A percentile compares a stretch with the other conserved stretches of the same genome.
Conservation (phyloP, 2,329 filamentous ascomycete genomes). For the Neopestalotiopsis rosae region DNA sequence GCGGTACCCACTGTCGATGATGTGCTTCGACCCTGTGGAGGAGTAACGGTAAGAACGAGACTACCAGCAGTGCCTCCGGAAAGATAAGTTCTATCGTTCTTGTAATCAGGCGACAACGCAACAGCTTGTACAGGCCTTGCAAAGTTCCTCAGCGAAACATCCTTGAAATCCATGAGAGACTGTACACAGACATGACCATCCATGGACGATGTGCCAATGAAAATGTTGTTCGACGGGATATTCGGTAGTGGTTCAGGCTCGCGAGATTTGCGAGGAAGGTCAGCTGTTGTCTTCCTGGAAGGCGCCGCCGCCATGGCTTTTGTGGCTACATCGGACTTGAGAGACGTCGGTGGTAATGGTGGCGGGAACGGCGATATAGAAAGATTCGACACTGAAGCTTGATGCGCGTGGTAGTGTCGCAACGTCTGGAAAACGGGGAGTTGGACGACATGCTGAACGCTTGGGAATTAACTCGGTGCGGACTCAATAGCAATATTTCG, state of each 20-base stretch:
- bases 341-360: constrained; percentile 57
- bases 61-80: constrained; percentile 90
- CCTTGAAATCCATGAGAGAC: constrained; percentile 84
- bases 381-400: constrained; percentile 86
- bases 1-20: constrained; percentile 87
- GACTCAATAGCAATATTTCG: not conserved
- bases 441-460: constrained; percentile 77
- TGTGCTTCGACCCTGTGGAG: constrained; percentile 79
- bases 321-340: constrained; percentile 45
- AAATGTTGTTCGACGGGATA: constrained; percentile 86
- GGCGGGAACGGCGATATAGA: constrained; percentile 88
- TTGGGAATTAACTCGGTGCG: not conserved
- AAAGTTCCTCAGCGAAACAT: constrained; percentile 92
- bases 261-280: constrained; percentile 55
- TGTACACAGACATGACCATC: constrained; percentile 95
- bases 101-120: constrained; percentile 93
- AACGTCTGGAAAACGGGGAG: constrained; percentile 82
- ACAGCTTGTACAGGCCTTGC: constrained; percentile 91
- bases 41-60: constrained; percentile 84
- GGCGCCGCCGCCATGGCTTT: constrained; percentile 42
- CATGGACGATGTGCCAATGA: constrained; percentile 91
- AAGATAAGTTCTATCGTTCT: constrained; percentile 84
- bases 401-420: constrained; percentile 89
- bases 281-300: constrained; percentile 49
- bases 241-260: constrained; percentile 67